Evolutionary conservation across 2,329 filamentous ascomycete genomes (phyloP).

Genomic region (Xylariaceae sp.): DNA sequence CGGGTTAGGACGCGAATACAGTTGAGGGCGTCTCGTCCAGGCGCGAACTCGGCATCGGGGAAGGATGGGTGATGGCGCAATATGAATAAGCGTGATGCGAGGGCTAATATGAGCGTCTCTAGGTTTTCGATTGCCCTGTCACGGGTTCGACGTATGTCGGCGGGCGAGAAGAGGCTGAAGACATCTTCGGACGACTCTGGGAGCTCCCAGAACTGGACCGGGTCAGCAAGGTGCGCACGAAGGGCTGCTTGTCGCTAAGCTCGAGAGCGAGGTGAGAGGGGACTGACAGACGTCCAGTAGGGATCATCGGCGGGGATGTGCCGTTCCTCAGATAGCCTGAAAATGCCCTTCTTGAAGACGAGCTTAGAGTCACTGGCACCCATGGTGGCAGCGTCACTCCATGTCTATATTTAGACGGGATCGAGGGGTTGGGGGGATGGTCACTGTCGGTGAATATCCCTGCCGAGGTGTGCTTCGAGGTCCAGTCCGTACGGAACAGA

Average conservation of each 20-base stretch:
- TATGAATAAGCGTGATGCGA: slow-evolving; percentile 76
- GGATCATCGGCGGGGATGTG: slow-evolving; percentile 81
- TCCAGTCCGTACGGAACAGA: not conserved
- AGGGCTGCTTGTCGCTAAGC: not conserved
- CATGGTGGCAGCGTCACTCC: slow-evolving; percentile 51
- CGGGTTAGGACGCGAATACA: slow-evolving; percentile 89
- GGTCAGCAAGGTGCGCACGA: slow-evolving; percentile 19
- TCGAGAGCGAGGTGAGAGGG: slow-evolving; percentile 4
- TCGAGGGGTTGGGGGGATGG: not conserved
- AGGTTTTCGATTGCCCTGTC: slow-evolving; percentile 82
- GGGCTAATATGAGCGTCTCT: slow-evolving; percentile 78
- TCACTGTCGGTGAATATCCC: not conserved
- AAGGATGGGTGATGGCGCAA: slow-evolving; percentile 87
- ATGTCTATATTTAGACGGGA: slow-evolving; percentile 21
- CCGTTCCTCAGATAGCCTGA: slow-evolving; percentile 86
- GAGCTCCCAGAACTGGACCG: slow-evolving; percentile 83
- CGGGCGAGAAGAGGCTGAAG: slow-evolving; percentile 88
- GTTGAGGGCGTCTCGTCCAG: slow-evolving; percentile 81
- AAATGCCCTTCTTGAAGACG: slow-evolving; percentile 97
- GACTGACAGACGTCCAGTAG: slow-evolving; percentile 84
- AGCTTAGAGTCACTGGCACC: slow-evolving; percentile 98
- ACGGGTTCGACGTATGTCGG: slow-evolving; percentile 80
- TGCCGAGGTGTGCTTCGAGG: not conserved
- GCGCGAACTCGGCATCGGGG: slow-evolving; percentile 77
- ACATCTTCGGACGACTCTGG: slow-evolving; percentile 94